Base-by-base conservation (phyloP, 768 basidiomycete genomes). In the Cubamyces lactineus region DNA sequence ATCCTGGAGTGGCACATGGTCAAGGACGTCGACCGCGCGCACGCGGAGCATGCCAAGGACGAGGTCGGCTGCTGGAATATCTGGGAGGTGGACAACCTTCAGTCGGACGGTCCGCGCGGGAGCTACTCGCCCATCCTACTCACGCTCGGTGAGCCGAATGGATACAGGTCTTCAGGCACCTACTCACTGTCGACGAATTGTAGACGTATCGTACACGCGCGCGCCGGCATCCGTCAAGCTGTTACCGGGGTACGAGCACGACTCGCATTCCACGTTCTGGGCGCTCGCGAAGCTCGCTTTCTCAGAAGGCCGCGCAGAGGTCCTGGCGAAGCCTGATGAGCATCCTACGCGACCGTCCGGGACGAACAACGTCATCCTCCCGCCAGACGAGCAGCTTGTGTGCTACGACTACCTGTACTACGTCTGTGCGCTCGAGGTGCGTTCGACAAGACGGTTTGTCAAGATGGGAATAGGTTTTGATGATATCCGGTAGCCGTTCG, bases 41-140 rank as follows among this genome's bases (percentile, higher is more conserved):
- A 48, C 12, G 28, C 24, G 3, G 50, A 59, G 34, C 5, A 41
- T n/a, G 38, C 11, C 5, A 39, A 26, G 34, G 78, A 79, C 17
- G 71, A 73, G 53, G 26, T 79, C 5, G 76, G 77, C n/a, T 79
- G 78, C 61, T 79, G 78, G 78, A 76, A 72, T 51, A 63, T 75
- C 11, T 78, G 75, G 78, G 70, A 57, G 66, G 69, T 43, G 56
- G 67, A 57, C 63, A 68, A 59, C 34, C 24, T 53, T 5, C 58
- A 52, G 19, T 64, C 68, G 24, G n/a, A 53, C 23, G 28, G 38
- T 2, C 68, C 72, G 9, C 68, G 75, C 16, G 17, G 43, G 3
- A 73, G 66, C 64, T 63, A 64, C 24, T 65, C 64, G 0, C 64
- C 73, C 2, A 0, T 21, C 0, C 51, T 62, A 11, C 60, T 76